Evolutionary conservation across 106 monocot species (phyloP).

Genomic region (Acanthochlamys bracteata): DNA sequence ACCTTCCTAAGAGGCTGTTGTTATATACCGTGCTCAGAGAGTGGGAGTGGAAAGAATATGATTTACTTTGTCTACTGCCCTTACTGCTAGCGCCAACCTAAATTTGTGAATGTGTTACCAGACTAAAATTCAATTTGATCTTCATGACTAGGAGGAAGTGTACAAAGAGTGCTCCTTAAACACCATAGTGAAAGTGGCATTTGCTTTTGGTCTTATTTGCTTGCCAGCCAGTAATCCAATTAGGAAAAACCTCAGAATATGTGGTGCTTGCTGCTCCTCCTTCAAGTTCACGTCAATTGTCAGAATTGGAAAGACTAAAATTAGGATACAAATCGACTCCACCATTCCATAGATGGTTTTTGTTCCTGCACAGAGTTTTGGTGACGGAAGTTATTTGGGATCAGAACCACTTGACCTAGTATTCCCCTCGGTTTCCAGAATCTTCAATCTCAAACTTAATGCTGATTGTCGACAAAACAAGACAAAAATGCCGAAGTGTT

Average conservation of each 20-base stretch:
- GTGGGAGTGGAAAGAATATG: constrained; percentile 29
- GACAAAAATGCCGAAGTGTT: too few relatives aligned
- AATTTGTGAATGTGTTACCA: constrained; percentile 34
- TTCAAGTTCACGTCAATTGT: constrained; percentile 41
- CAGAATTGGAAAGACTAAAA: constrained; percentile 29
- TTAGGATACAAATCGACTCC: constrained; percentile 64
- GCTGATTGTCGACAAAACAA: too few relatives aligned
- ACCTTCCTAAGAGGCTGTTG: constrained; percentile 30
- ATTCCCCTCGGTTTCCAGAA: too few relatives aligned
- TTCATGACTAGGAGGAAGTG: constrained; percentile 46
- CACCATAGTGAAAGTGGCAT: constrained; percentile 62
- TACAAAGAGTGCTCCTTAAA: constrained; percentile 34
- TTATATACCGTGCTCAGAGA: constrained; percentile 29
- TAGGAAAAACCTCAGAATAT: constrained; percentile 50
- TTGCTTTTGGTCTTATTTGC: constrained; percentile 50
- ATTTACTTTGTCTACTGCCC: constrained; percentile 40
- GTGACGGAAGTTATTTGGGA: constrained; percentile 10
- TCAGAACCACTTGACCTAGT: too few relatives aligned
- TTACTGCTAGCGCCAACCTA: constrained; percentile 46
- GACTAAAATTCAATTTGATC: constrained; percentile 28
- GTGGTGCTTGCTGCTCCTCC: constrained; percentile 59
- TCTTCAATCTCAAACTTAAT: too few relatives aligned
- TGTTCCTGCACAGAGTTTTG: constrained; percentile 68
- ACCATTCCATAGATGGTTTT: constrained; percentile 43
- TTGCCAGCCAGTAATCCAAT: constrained; percentile 27